Conservation (phyloP, 306 rosid species). For the Vicia faba region DNA sequence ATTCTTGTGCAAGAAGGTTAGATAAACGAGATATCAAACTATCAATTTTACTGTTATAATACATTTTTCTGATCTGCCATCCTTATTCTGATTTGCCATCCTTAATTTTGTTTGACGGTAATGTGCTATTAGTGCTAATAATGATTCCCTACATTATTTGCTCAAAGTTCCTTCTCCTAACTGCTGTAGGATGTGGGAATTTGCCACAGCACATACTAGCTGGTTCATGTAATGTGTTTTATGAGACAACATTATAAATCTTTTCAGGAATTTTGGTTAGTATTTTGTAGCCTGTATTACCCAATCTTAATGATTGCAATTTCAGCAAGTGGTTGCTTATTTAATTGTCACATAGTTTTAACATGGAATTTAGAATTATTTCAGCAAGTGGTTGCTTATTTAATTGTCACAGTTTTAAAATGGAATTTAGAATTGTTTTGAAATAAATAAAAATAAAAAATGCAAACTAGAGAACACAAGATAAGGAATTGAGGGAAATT, state of each 20-base stretch:
- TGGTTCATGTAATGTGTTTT: conserved; percentile 16
- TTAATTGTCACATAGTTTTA: neutral
- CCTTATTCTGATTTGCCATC: conserved; percentile 36
- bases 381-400: conserved; percentile 22
- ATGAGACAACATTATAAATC: conserved; percentile 4
- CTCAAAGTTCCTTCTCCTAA: conserved; percentile 25
- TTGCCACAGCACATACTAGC: conserved; percentile 11
- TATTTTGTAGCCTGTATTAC: conserved; percentile 9
- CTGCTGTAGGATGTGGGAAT: conserved; percentile 3
- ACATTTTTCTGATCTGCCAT: conserved; percentile 37
- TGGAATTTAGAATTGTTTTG: neutral
- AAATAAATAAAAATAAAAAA: conserved; percentile 6
- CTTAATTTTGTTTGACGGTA: neutral
- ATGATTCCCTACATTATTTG: conserved; percentile 14
- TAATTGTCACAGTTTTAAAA: neutral
- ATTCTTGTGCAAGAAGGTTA: conserved; percentile 94
- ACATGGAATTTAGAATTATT: neutral
- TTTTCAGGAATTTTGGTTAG: conserved; percentile 18
- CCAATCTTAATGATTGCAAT: conserved; percentile 11
- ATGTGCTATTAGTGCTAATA: no score
- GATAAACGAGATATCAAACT: conserved; percentile 24
- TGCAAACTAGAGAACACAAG: conserved; percentile 8
- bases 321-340: conserved; percentile 24
- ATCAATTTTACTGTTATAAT: conserved; percentile 21
- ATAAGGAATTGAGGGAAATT: conserved; percentile 3